Evolutionary conservation across 1,284 basidiomycete genomes (phyloP), one percentile per base, ranked within the genome.

Genomic region (Naganishia liquefaciens): DNA sequence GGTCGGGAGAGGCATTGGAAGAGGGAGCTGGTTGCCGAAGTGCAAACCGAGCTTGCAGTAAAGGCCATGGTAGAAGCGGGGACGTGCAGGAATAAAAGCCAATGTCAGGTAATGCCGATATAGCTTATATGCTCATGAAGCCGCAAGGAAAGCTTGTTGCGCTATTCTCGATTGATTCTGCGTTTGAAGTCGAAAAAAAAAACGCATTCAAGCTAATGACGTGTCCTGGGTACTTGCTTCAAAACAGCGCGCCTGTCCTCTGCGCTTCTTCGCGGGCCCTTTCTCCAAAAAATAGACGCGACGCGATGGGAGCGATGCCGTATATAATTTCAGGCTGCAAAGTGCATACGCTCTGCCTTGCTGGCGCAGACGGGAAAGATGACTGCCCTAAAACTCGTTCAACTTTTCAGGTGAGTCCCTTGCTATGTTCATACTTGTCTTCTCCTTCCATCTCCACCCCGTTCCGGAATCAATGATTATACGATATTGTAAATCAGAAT

Each of bases 401-500:
- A 60, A 47, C 44, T 1, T 28, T 40, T 49, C n/a, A 47, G 30
- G 30, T 60, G 33, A 50, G 46, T 50, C 15, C 43, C 17, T 37
- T 37, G 4, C 9, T 13, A 37, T 37, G 33, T 13, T 5, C 3
- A 10, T 37, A 7, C 2, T 37, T n/a, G 17, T 46, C 13, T 19
- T n/a, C 25, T n/a, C 11, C 63, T 43, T 47, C 40, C 23, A 30
- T 28, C n/a, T 28, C n/a, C 23, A 3, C 5, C 46, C 63, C 40
- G 19, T 51, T 23, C 46, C 44, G 23, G 49, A 15, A 51, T 47
- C 51, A 13, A 66, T 62, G 64, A 66, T 66, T 66, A 66, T 62
- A 66, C 46, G 46, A 54, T 54, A 52, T 62, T 49, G 57, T 65
- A 61, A 37, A 62, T 62, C 64, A 66, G 64, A 66, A 66, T 66